phyloP scores from a whole-genome alignment of 163 green algal genomes.

The Chlamydomonas reinhardtii region DNA sequence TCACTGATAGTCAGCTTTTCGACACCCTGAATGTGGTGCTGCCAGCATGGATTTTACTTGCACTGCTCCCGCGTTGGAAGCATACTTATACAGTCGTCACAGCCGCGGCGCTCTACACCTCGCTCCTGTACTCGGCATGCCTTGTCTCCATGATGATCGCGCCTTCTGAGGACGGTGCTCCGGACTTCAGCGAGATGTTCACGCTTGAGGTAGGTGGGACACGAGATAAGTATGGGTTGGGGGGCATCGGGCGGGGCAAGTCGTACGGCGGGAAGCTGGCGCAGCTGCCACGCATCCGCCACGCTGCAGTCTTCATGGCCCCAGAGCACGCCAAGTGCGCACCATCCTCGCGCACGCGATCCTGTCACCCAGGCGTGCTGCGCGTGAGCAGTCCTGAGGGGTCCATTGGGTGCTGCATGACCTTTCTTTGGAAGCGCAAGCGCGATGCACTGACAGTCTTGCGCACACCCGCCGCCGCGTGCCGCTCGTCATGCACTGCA shows the following conservation, averaged over 20 bases:
- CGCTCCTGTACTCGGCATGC: background rate
- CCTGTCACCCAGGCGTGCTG: no score
- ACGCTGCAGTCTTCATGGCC: no score
- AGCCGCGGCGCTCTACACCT: background rate
- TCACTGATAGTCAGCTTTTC: slow-evolving; percentile 24
- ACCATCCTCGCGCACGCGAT: no score
- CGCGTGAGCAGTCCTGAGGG: no score
- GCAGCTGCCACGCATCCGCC: background rate
- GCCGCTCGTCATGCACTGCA: no score
- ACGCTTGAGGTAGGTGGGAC: slow-evolving; percentile 29
- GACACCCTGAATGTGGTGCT: slow-evolving; percentile 11
- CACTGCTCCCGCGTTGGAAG: slow-evolving; percentile 4
- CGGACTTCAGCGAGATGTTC: slow-evolving; percentile 28
- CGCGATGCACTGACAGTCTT: no score
- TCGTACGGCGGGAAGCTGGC: background rate
- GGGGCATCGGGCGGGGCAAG: no score
- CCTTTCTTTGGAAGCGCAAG: no score
- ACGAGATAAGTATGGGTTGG: background rate
- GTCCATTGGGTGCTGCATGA: no score
- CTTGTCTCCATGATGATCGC: background rate
- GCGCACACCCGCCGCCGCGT: no score
- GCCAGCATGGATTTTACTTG: slow-evolving; percentile 20
- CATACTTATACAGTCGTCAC: background rate
- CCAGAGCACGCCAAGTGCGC: no score
- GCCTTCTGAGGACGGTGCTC: background rate